Conservation (phyloP, 169 alveolate genomes). For the Plasmodium reichenowi region DNA sequence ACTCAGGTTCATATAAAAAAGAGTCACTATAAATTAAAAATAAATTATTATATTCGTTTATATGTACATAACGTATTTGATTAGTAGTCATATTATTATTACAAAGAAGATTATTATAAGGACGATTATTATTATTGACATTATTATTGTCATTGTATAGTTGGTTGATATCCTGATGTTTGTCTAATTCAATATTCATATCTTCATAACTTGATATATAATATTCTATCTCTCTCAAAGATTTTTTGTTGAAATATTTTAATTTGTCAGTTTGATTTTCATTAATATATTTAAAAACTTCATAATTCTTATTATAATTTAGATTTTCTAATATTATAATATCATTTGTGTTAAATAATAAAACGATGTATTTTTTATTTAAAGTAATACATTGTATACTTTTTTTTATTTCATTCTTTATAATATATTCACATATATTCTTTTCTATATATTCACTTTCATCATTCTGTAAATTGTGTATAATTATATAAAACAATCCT, state of each 20-base stretch:
- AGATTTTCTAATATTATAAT: slow-evolving; percentile 13
- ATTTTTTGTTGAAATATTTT: slow-evolving; percentile 52
- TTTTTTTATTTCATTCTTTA: slow-evolving; percentile 17
- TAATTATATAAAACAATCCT: slow-evolving; percentile 6
- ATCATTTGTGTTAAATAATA: slow-evolving; percentile 42
- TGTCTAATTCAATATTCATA: too few species aligned
- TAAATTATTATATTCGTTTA: slow-evolving; percentile 35
- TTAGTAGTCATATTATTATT: not conserved
- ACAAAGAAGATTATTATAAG: too few species aligned
- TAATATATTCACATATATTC: not conserved
- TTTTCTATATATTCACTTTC: not conserved
- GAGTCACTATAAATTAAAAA: slow-evolving; percentile 46
- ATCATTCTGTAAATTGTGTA: slow-evolving; percentile 15
- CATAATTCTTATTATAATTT: not conserved
- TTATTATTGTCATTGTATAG: too few species aligned
- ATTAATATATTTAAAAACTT: slow-evolving; percentile 39
- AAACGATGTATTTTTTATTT: slow-evolving; percentile 25
- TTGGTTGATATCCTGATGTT: too few species aligned
- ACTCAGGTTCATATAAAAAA: slow-evolving; percentile 12
- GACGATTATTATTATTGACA: too few species aligned
- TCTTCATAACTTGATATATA: slow-evolving; percentile 10
- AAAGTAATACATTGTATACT: slow-evolving; percentile 20
- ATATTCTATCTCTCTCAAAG: slow-evolving; percentile 24
- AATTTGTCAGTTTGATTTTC: slow-evolving; percentile 9
- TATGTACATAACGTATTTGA: slow-evolving; percentile 26